Conservation (phyloP, 2,329 filamentous ascomycete species). For the Penicillium crustosum region DNA sequence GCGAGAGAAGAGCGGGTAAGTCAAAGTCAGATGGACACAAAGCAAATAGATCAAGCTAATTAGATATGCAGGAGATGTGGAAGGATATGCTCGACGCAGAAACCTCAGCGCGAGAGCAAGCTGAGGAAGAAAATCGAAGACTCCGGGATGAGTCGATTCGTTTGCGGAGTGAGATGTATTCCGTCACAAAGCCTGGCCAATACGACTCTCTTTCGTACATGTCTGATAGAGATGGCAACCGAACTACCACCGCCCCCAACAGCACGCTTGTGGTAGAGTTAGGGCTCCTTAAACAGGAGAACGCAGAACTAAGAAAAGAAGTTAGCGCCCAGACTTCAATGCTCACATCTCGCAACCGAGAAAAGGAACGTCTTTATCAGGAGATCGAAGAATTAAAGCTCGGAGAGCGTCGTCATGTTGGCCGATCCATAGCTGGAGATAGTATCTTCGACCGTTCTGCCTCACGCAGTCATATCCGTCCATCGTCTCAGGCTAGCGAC, state of each 20-base stretch:
- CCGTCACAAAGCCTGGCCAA: slow-evolving; percentile 30
- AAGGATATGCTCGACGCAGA: slow-evolving; percentile 93
- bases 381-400: slow-evolving; percentile 97
- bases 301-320: slow-evolving; percentile 85
- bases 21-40: slow-evolving; percentile 29
- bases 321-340: slow-evolving; percentile 96
- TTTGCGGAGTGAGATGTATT: slow-evolving; percentile 51
- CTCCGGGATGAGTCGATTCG: slow-evolving; percentile 82
- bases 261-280: slow-evolving; percentile 79
- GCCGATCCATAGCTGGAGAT: slow-evolving; percentile 67
- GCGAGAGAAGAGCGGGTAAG: slow-evolving; percentile 49
- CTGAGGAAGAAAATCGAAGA: slow-evolving; percentile 81
- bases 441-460: slow-evolving; percentile 94
- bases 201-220: slow-evolving; percentile 38
- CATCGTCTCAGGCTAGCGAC: slow-evolving; percentile 72
- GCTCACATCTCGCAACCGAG: slow-evolving; percentile 91
- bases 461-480: slow-evolving; percentile 74
- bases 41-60: slow-evolving; percentile 10
- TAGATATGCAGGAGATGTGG: slow-evolving; percentile 69
- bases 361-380: slow-evolving; percentile 91
- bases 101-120: slow-evolving; percentile 81
- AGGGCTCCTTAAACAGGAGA: slow-evolving; percentile 83
- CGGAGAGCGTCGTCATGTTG: slow-evolving; percentile 68
- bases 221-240: slow-evolving; percentile 38
- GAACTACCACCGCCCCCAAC: slow-evolving; percentile 56